phyloP scores from a whole-genome alignment of 2,329 filamentous ascomycete species.

The Pezicula neosporulosa region DNA sequence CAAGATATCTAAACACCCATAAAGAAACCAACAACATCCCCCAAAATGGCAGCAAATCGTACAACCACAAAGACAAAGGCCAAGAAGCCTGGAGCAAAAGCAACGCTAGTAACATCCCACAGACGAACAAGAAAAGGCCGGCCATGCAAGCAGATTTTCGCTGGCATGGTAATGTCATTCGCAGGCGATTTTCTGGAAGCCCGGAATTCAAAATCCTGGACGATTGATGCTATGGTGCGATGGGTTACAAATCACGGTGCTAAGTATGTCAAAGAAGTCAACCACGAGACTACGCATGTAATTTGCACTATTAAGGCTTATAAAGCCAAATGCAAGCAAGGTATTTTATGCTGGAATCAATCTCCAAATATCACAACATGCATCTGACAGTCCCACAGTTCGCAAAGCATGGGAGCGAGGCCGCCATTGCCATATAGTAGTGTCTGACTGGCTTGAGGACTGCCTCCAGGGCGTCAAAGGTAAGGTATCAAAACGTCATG shows the following conservation, averaged over 20 bases:
- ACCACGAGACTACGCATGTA: slow-evolving; percentile 65
- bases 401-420: slow-evolving; percentile 31
- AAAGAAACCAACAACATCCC: no score
- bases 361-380: no score
- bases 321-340: slow-evolving; percentile 29
- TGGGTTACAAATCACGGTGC: slow-evolving; percentile 68
- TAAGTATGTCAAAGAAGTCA: slow-evolving; percentile 46
- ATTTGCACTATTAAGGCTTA: slow-evolving; percentile 63
- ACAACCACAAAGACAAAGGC: not conserved
- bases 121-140: slow-evolving; percentile 2
- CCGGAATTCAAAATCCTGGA: slow-evolving; percentile 27
- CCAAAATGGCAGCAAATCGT: not conserved
- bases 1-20: no score
- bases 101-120: not conserved
- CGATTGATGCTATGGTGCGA: slow-evolving; percentile 52
- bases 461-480: slow-evolving; percentile 25
- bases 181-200: slow-evolving; percentile 52
- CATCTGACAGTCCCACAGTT: slow-evolving; percentile 27
- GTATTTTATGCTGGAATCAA: slow-evolving; percentile 10
- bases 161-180: slow-evolving; percentile 49
- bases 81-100: not conserved
- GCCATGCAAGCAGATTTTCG: slow-evolving; percentile 40
- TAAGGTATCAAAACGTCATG: slow-evolving; percentile 21
- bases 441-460: slow-evolving; percentile 43
- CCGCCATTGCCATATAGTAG: slow-evolving; percentile 37